A percentile compares a stretch with the other conserved stretches of the same genome.
These are phyloP conservation scores for Zygosaccharomyces pseudobailii DNA, from an alignment of 1,139 yeast species.

Conservation along the genomic window DNA sequence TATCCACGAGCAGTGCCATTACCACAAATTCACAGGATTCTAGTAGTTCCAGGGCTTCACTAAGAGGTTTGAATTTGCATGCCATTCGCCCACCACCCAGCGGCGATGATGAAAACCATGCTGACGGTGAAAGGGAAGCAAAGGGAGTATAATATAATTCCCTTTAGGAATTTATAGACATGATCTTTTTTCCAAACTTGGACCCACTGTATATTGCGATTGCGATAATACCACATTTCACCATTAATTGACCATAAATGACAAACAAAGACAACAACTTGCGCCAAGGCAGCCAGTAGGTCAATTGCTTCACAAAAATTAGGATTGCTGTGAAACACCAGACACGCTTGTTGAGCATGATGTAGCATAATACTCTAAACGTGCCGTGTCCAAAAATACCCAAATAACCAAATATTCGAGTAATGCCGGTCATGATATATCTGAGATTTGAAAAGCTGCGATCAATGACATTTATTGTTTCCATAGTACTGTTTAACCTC, in stretches of 20 bases:
- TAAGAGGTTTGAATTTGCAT: slow-evolving; percentile 17
- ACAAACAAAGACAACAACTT: not conserved
- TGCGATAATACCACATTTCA: slow-evolving; percentile 7
- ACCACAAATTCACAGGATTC: slow-evolving; percentile 18
- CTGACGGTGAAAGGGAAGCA: not conserved
- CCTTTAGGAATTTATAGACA: not conserved
- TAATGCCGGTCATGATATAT: not conserved
- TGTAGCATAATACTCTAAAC: not conserved
- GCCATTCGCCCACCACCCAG: slow-evolving; percentile 6
- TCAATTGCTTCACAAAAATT: not conserved
- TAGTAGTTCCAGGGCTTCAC: slow-evolving; percentile 11
- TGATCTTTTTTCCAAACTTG: slow-evolving; percentile 7
- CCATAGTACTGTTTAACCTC: slow-evolving; percentile 13
- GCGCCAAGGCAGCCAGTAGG: not conserved
- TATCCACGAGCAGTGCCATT: slow-evolving; percentile 10
- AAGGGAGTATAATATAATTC: too few relatives aligned
- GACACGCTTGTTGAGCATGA: not conserved
- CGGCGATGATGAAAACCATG: slow-evolving; percentile 1
- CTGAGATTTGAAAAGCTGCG: slow-evolving; percentile 6
- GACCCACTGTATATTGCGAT: slow-evolving; percentile 12
- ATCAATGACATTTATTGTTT: slow-evolving; percentile 13
- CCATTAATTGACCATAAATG: not conserved
- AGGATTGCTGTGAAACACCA: slow-evolving; percentile 4
- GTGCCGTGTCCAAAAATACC: slow-evolving; percentile 1
- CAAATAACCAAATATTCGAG: slow-evolving; percentile 1